Evolutionary conservation across 495 filamentous ascomycete genomes (phyloP), one percentile per base, ranked within the genome.

Genomic region (Aspergillus panamensis): DNA sequence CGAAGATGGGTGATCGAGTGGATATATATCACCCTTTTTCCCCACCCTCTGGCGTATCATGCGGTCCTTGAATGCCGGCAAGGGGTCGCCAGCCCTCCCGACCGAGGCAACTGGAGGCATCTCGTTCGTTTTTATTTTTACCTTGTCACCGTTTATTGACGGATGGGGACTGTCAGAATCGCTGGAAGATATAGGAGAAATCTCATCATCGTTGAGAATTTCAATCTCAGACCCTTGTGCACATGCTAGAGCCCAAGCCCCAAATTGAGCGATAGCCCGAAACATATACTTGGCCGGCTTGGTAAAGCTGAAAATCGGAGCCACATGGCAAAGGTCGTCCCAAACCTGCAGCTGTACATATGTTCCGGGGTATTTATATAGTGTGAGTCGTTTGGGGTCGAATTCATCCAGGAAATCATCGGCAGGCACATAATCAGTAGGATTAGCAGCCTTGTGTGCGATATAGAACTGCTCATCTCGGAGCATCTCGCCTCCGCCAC

Each of bases 321-420:
- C 89, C 12, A 96, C 93, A 67, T 97, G 93, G 52, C 93, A 97
- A 16, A 96, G 74, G 65, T 96, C 85, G 31, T 97, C 93, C 90
- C 93, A 97, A 7, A 97, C 87, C 69, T 97, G 93, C n/a, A 97
- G 77, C 68, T 96, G 91, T 8, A 97, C 93, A 66, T 96, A 85
- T 0, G 93, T 97, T 3, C 90, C 88, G 33, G 82, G 80, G 65
- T 87, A 94, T 39, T 82, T 83, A 21, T 78, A 69, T 16, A 95
- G 61, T 8, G 57, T 70, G n/a, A 73, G 72, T 50, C 75, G 69
- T 14, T 79, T 66, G 14, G 86, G 81, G 2, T 84, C 86, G 42
- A 82, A 68, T 40, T 91, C 87, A 39, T 85, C 76, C 31, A 93
- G 75, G 54, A 85, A 78, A 0, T 75, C 74, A 33, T 90, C 82